These are phyloP conservation scores for Candida verbasci DNA, from an alignment of 805 yeast species.

Conservation along the genomic window DNA sequence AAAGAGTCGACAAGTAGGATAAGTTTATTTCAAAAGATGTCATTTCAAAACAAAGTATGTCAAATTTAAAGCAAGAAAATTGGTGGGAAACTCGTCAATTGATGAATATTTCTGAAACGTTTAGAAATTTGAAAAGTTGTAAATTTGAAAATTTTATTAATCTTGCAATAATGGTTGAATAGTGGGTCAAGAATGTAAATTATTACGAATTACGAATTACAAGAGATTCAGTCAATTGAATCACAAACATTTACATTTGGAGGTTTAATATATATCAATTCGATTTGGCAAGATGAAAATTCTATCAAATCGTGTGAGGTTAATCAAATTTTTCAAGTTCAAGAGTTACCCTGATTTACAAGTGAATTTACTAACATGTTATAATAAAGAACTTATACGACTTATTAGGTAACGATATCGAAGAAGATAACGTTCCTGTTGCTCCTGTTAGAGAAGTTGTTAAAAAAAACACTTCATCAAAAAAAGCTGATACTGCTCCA, in stretches of 20 bases:
- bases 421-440: constrained; percentile 67
- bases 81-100: too few species aligned
- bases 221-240: too few species aligned
- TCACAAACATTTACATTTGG: too few species aligned
- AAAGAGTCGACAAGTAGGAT: constrained; percentile 2
- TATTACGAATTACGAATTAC: too few species aligned
- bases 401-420: constrained; percentile 85
- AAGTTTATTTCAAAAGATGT: constrained; percentile 24
- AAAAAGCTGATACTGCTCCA: constrained; percentile 81
- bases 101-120: too few species aligned
- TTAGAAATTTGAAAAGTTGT: too few species aligned
- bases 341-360: too few species aligned
- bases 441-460: constrained; percentile 69
- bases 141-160: too few species aligned
- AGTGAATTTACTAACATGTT: too few species aligned
- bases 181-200: too few species aligned
- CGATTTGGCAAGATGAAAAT: not conserved
- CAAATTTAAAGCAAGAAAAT: not conserved
- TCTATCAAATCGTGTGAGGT: constrained; percentile 6
- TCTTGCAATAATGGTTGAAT: too few species aligned
- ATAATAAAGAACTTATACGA: constrained; percentile 84
- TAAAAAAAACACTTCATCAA: constrained; percentile 77
- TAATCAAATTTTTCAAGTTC: constrained; percentile 9
- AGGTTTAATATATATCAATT: too few species aligned
- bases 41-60: constrained; percentile 47